phyloP scores from a whole-genome alignment of 768 basidiomycete genomes.

The Mycena galopus region DNA sequence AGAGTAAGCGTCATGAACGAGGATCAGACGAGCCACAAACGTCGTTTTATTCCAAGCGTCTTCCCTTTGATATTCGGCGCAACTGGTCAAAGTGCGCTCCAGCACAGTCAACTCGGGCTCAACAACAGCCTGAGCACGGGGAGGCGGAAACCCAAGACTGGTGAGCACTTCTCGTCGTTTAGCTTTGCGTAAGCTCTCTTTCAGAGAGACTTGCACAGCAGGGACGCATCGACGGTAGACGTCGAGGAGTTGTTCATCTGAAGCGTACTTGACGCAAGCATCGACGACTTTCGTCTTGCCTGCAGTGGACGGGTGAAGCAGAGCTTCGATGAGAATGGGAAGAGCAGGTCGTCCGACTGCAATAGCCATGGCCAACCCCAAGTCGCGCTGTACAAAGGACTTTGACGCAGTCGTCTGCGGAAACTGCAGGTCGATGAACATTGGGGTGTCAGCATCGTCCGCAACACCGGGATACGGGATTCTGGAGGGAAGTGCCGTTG shows the following conservation, averaged over 20 bases:
- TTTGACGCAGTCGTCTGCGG: constrained; percentile 38
- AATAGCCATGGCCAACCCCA: constrained; percentile 35
- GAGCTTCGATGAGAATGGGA: constrained; percentile 33
- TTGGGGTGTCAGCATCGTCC: constrained; percentile 13
- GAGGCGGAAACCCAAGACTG: constrained; percentile 23
- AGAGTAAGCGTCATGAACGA: constrained; percentile 9
- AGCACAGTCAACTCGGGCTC: constrained; percentile 27
- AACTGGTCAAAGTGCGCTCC: constrained; percentile 28
- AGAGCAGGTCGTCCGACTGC: constrained; percentile 31
- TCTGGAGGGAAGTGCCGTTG: constrained; percentile 28
- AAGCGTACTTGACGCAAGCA: constrained; percentile 30
- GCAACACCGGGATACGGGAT: constrained; percentile 28
- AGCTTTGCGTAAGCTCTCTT: constrained; percentile 23
- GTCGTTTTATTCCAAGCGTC: constrained; percentile 31
- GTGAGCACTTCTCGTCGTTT: constrained; percentile 14
- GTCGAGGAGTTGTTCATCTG: constrained; percentile 33
- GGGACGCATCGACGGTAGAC: constrained; percentile 35
- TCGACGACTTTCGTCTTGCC: constrained; percentile 30
- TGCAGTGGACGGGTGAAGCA: constrained; percentile 35
- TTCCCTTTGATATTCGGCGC: constrained; percentile 29
- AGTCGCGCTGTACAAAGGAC: constrained; percentile 36
- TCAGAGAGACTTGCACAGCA: constrained; percentile 29
- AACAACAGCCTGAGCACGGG: background rate
- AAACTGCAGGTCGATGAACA: constrained; percentile 31
- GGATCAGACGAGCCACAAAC: constrained; percentile 24